Base-by-base conservation (phyloP, 257 asterid genomes). In the Henckelia pumila region DNA sequence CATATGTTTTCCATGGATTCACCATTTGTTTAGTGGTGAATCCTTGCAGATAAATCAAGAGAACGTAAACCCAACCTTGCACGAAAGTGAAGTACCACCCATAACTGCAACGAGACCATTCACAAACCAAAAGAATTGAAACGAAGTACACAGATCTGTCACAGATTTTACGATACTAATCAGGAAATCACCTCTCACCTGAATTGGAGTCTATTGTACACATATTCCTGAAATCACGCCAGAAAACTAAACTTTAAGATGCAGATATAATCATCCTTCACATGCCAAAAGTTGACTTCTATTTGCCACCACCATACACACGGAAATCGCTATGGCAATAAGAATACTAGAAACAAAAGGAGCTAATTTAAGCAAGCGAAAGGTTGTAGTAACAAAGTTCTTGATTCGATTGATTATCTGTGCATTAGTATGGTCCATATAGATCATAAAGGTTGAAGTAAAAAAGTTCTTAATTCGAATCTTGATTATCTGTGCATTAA, bases 61-160 rank as follows among this genome's bases (percentile, higher is more conserved):
- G 16, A 5, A 82, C 52, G 67, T 82, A 82, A 28, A 82, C 87
- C 84, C 82, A 74, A 74, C 82, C 84, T 70, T 82, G 87, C 37
- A 82, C 81, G 59, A 82, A 82, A 3, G 87, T 82, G 68, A 82
- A 82, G 75, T 82, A 82, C 87, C 87, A 82, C 14, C 87, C 87
- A 11, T 79, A 82, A 71, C 87, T 82, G 56, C 77, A 77, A 52
- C 32, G 8, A 71, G 28, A 35, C 55, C 32, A 59, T 0, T 20
- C 28, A 61, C 50, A 68, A 16, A 2, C 3, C 22, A n/a, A 17
- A 23, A 10, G 33, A 59, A 17, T 60, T 10, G 32, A 22, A 21
- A 35, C 37, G 6, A 7, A 64, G 13, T 25, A 5, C 14, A 25
- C 35, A 68, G 14, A 29, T 35, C 5, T 11, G 14, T 32, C 6